Base-by-base conservation (phyloP, 2,329 filamentous ascomycete species). In the Sordariomycetes sp. region DNA sequence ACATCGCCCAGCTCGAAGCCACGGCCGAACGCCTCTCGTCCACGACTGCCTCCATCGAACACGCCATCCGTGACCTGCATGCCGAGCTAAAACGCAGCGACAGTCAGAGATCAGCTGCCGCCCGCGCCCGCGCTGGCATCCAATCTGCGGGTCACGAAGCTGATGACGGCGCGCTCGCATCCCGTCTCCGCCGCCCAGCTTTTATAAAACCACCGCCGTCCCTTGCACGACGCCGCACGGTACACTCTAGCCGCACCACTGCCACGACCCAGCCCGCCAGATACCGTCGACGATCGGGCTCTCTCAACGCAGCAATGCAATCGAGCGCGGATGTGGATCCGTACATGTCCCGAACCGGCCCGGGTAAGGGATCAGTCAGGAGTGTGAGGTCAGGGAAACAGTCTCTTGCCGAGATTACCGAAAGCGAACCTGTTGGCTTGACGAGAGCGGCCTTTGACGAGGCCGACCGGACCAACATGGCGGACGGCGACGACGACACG, bases 41-140 rank as follows among this genome's bases (percentile, higher is more conserved):
- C 74, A 11, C 55, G 32, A 86, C 84, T 59, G 88, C 85, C 61
- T 89, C 88, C 61, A 88, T 91, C 66, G 87, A 88, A 65, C 83
- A 88, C 74, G 87, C 89, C 64, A 92, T 91, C 65, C 81, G 87
- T 60, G 83, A 87, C 66, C 76, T 90, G 63, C 85, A 89, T 70
- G 76, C 83, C 61, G 85, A 89, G 70, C 75, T 88, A 67, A 89
- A 89, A 71, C 79, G 83, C 63, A 82, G 77, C 66, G 87, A 88
- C 67, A 89, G 84, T 67, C 78, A 82, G 61, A 78, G 80, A 59
- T 87, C 85, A 2, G 87, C 84, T 10, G 82, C 80, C 22, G 74
- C 76, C 53, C 76, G 74, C 58, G 68, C 76, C 61, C 68, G 68
- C 34, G 69, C 71, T 4, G 55, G 55, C 46, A 48, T 35, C 12